phyloP scores from a whole-genome alignment of 495 filamentous ascomycete genomes.

The Neurospora sp. region DNA sequence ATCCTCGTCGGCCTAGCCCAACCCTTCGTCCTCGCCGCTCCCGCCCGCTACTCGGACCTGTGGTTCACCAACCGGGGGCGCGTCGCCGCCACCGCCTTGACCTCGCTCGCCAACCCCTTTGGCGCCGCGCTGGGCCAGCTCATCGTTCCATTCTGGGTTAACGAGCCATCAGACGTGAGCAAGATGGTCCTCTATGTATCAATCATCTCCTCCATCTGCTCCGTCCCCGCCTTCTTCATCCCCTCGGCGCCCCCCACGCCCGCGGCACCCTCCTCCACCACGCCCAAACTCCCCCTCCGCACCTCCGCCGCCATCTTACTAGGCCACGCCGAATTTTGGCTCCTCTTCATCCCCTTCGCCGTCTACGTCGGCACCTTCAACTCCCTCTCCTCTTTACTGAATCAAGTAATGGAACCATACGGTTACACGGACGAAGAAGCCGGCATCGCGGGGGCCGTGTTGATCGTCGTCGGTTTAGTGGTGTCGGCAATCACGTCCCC shows the following conservation, averaged over 20 bases:
- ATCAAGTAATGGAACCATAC: slow-evolving; percentile 81
- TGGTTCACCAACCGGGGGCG: slow-evolving; percentile 87
- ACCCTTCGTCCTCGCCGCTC: slow-evolving; percentile 83
- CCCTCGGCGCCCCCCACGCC: slow-evolving; percentile 77
- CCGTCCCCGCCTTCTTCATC: slow-evolving; percentile 78
- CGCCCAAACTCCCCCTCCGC: slow-evolving; percentile 41
- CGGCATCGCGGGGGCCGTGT: slow-evolving; percentile 77
- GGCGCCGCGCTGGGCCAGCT: slow-evolving; percentile 84
- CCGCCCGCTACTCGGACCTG: slow-evolving; percentile 82
- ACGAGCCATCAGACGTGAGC: slow-evolving; percentile 51
- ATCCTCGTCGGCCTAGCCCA: slow-evolving; percentile 83
- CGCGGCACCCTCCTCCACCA: slow-evolving; percentile 33
- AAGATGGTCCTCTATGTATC: slow-evolving; percentile 79
- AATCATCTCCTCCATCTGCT: slow-evolving; percentile 67
- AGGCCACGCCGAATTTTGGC: slow-evolving; percentile 57
- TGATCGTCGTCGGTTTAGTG: slow-evolving; percentile 86
- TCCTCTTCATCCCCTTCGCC: slow-evolving; percentile 65
- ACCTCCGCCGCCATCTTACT: slow-evolving; percentile 40
- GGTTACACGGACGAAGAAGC: slow-evolving; percentile 70
- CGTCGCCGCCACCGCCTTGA: slow-evolving; percentile 78
- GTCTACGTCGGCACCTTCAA: slow-evolving; percentile 93
- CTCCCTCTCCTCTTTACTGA: slow-evolving; percentile 75
- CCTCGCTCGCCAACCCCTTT: slow-evolving; percentile 76
- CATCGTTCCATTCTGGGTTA: slow-evolving; percentile 67
- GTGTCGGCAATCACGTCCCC: slow-evolving; percentile 65